Evolutionary conservation across 1,284 basidiomycete genomes (phyloP), one percentile per base, ranked within the genome.

Genomic region (Rhodotorula sp.): DNA sequence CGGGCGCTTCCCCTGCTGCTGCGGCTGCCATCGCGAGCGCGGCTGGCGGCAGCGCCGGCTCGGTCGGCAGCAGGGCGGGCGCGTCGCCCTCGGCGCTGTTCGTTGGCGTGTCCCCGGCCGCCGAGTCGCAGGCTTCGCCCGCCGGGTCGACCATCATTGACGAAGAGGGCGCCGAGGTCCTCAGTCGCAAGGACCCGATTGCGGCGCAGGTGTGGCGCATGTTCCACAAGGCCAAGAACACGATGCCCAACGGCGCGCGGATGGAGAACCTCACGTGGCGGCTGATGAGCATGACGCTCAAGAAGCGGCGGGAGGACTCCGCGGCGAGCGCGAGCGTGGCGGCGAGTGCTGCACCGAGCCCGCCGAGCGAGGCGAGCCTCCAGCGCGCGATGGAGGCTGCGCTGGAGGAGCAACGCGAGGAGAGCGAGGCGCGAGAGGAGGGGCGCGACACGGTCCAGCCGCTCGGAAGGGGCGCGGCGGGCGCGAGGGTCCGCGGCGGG

Each of bases 251-350:
- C 81, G 92, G 91, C 0, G 92, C 94, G 81, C 85, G 94, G 76
- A 95, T 98, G 93, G 96, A 98, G 84, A 97, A 97, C 80, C 82
- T 97, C 64, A 97, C 94, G 0, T 97, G 96, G 96, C 85, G 97
- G 73, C 92, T 98, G 92, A 97, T 97, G 95, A 91, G 94, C 56
- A 85, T 99, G 79, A 91, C 90, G 17, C 83, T 97, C 73, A 90
- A 91, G 84, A 94, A 92, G 85, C 90, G 91, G 61, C 67, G 75
- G 17, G 76, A 77, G 29, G 78, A 79, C 39, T 44, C 57, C n/a
- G 39, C 57, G 17, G 39, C 37, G 32, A n/a, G 22, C 19, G 57
- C 57, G n/a, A 29, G n/a, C 10, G 57, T 44, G 55, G 29, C 36
- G 17, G 37, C 59, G 59, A 53, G 60, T 9, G 53, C 41, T 21